A percentile compares a stretch with the other conserved stretches of the same genome.
Evolutionary conservation across 2,329 filamentous ascomycete genomes (phyloP).

Genomic region (Trichoderma sp.): DNA sequence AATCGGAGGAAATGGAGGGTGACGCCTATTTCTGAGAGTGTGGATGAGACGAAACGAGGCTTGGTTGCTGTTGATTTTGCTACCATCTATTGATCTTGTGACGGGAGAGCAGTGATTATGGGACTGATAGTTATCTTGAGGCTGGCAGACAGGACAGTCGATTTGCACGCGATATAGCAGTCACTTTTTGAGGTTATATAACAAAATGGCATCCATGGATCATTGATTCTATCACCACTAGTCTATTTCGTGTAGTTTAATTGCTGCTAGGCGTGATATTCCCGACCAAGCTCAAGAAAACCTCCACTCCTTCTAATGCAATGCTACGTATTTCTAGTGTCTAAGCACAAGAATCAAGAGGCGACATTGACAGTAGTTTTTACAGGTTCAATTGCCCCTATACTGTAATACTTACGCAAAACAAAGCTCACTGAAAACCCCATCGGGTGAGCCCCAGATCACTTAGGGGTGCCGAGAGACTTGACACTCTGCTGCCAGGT

Average conservation of each 20-base stretch:
- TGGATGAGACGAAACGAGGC: no score
- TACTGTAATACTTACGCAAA: not conserved
- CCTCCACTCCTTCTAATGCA: not conserved
- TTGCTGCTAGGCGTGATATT: not conserved
- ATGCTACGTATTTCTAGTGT: not conserved
- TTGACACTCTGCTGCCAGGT: not conserved
- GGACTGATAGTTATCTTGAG: not conserved
- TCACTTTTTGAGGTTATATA: not conserved
- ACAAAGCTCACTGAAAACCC: not conserved
- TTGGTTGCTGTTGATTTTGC: not conserved
- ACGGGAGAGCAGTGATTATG: not conserved
- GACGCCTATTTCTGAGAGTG: not conserved
- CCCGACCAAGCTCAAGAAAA: not conserved
- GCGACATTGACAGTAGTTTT: not conserved
- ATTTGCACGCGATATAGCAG: not conserved
- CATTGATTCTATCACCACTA: not conserved
- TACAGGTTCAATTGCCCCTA: not conserved
- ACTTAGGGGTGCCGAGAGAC: not conserved
- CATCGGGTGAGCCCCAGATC: not conserved
- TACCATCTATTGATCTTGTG: not conserved
- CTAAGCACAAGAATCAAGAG: not conserved
- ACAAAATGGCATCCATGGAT: not conserved
- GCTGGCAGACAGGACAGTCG: not conserved
- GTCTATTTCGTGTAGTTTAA: not conserved
- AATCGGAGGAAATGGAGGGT: conserved; percentile 1